These are phyloP conservation scores for Yamadazyma triangularis DNA, from an alignment of 1,139 yeast species.

Conservation along the genomic window DNA sequence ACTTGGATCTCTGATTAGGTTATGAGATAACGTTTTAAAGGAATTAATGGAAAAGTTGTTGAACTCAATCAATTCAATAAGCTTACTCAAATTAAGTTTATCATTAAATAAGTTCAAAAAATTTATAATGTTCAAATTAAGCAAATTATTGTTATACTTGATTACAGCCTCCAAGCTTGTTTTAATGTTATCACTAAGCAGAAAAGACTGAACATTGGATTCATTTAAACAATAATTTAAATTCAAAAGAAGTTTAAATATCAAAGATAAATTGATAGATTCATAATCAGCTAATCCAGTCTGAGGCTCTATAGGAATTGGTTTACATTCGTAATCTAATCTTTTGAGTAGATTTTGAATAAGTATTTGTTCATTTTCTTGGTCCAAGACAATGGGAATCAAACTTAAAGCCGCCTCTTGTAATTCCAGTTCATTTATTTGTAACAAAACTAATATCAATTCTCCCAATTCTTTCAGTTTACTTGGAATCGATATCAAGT, in stretches of 20 bases:
- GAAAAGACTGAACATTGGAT: neutral
- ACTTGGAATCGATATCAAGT: neutral
- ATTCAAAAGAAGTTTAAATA: constrained; percentile 11
- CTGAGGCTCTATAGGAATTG: neutral
- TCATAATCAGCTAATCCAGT: constrained; percentile 4
- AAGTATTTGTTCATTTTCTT: constrained; percentile 2
- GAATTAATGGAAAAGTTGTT: constrained; percentile 13
- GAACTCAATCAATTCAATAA: constrained; percentile 11
- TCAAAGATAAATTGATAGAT: too few relatives aligned
- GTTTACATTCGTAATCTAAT: constrained; percentile 6
- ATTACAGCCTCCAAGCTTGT: neutral
- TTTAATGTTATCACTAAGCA: neutral
- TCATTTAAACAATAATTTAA: constrained; percentile 9
- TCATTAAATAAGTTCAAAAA: constrained; percentile 13
- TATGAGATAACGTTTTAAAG: constrained; percentile 10
- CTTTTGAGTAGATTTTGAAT: constrained; percentile 5
- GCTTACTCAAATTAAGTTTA: constrained; percentile 9
- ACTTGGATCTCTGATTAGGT: constrained; percentile 8
- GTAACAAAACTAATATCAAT: constrained; percentile 6
- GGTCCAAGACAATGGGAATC: constrained; percentile 4
- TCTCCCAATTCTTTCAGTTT: constrained; percentile 5
- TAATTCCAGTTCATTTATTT: constrained; percentile 4
- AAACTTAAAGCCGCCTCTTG: constrained; percentile 5
- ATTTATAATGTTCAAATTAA: constrained; percentile 33
- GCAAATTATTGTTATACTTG: constrained; percentile 13